phyloP scores from a whole-genome alignment of 805 yeast species.

The Kregervanrija delftensis region DNA sequence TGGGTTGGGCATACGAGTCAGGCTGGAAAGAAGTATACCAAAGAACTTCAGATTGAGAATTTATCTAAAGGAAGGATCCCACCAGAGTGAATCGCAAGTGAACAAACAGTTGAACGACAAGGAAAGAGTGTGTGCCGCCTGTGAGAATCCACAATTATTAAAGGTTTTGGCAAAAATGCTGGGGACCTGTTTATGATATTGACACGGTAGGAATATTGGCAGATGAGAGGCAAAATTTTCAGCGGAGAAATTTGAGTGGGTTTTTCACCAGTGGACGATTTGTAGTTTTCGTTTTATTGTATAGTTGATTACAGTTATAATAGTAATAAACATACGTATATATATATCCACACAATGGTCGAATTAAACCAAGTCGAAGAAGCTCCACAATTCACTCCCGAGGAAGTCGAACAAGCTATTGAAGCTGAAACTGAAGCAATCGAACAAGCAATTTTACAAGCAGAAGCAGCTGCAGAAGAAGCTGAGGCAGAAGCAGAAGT shows the following conservation, averaged over 20 bases:
- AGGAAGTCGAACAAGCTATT: conserved; percentile 8
- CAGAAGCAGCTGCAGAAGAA: conserved; percentile 19
- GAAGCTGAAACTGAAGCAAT: conserved; percentile 7
- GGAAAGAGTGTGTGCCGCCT: conserved; percentile 97
- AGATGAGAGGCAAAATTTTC: too few species aligned
- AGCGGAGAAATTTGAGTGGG: too few species aligned
- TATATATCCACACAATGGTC: conserved; percentile 42
- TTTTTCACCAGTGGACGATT: too few species aligned
- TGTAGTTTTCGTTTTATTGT: too few species aligned
- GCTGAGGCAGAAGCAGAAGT: conserved; percentile 21
- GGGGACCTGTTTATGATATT: conserved; percentile 47
- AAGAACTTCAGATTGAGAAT: conserved; percentile 76
- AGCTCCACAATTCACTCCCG: conserved; percentile 18
- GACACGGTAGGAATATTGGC: too few species aligned
- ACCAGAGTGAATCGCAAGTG: conserved; percentile 92
- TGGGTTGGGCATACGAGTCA: conserved; percentile 88
- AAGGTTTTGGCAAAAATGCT: conserved; percentile 92
- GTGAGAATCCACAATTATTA: conserved; percentile 89
- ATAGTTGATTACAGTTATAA: too few species aligned
- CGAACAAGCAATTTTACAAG: conserved; percentile 10
- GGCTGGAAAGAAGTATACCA: conserved; percentile 85
- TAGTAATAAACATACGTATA: too few species aligned
- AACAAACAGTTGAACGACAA: conserved; percentile 95
- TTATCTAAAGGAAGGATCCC: conserved; percentile 82
- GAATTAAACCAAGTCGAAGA: conserved; percentile 69